Evolutionary conservation across 345 rosid species (phyloP), one percentile per base, ranked within the genome.

Genomic region (Alliaria petiolata): DNA sequence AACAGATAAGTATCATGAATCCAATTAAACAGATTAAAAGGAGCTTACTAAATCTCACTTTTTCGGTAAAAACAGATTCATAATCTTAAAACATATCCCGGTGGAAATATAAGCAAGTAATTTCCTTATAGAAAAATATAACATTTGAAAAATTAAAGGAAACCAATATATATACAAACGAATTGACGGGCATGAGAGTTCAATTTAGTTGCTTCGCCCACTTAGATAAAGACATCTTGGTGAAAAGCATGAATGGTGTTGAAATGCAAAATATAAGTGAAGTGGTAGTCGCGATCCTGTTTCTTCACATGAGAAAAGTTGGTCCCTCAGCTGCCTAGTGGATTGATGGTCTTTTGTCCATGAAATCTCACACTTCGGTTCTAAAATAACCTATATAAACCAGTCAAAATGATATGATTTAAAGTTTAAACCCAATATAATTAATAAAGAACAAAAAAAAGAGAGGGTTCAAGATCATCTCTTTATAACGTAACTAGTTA

Each of bases 231-330:
- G 26, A 62, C 43, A 11, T 31, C 14, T 43, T 7, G 15, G 36
- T 45, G 4, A 35, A 63, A 31, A 30, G 22, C n/a, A 50, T 50
- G 58, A 65, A 65, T 46, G 31, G n/a, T 15, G 10, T 38, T 28
- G 51, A 40, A 43, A 67, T 51, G 7, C n/a, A 50, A 13, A 28
- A 34, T 34, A 35, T 9, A 46, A 14, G 5, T 35, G 49, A 70
- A 55, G 56, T 63, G 76, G 70, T 54, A 63, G 76, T 72, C 76
- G 31, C 63, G 17, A 44, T 72, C 76, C 33, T 52, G 43, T 1
- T 34, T 51, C 53, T 4, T 33, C n/a, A 49, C 22, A 8, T 49
- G 19, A 12, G n/a, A 62, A 62, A 53, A 33, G 11, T 20, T 72
- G 56, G 64, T 31, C 70, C 69, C 36, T 10, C 38, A 40, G 35